Evolutionary conservation across 495 filamentous ascomycete genomes (phyloP), one percentile per base, ranked within the genome.

Genomic region (Tetracladium setigerum): DNA sequence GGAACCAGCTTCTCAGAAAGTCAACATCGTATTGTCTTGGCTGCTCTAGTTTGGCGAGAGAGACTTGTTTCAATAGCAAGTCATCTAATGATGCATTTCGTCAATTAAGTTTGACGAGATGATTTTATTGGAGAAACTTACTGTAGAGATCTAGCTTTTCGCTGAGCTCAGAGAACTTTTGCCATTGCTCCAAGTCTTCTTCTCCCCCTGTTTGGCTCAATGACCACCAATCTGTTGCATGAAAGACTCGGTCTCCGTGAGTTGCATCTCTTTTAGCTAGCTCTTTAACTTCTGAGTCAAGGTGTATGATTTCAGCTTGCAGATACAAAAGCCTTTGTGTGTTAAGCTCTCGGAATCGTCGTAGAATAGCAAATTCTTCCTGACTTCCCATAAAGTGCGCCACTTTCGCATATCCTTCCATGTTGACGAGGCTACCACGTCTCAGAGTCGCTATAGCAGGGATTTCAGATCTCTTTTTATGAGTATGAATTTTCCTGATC

Each of bases 291-390:
- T 54, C 48, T 13, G 46, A 42, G 22, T 59, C 40, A 5, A 61
- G 56, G 22, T 59, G 15, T 12, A 44, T 53, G 15, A 62, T 40
- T 27, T 65, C 52, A n/a, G 60, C 62, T 43, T 61, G 60, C 10
- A 65, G 30, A 30, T 61, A 61, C 32, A 65, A 51, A 12, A 65
- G 38, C 11, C 52, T 62, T 38, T 55, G 54, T 10, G 46, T 47
- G 41, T 64, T 62, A 2, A 64, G 43, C 0, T 15, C 30, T 12
- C 27, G 24, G 44, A 64, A 64, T 3, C 62, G 44, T 12, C 57
- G 49, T 10, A 57, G 22, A 14, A 61, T 62, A 12, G 53, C 50
- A 36, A 49, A 47, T 27, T 64, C 60, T 5, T 52, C 43, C 15
- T 62, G 47, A 9, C 13, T 35, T 19, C 22, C 52, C 54, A 64